Evolutionary conservation across 2,329 filamentous ascomycete genomes (phyloP), one percentile per base, ranked within the genome.

Genomic region (Emmonsiellopsis sp.): DNA sequence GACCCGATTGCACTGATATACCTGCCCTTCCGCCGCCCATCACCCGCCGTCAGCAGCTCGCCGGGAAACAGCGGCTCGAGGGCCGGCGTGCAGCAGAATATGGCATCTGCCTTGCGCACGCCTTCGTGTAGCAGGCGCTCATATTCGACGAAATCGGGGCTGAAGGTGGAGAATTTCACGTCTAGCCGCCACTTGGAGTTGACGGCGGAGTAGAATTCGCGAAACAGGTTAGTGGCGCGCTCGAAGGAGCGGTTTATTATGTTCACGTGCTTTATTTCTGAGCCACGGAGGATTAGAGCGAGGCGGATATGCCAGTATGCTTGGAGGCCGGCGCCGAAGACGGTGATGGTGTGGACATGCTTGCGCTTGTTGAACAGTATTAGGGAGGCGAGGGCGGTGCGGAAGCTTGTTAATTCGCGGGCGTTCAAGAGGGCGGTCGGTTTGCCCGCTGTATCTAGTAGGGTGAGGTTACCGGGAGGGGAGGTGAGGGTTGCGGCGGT

Each of bases 291-390:
- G 49, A 93, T 77, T 58, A 97, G 77, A 0, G 91, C 85, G 4
- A 97, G 79, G 0, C 90, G 85, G 43, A 95, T 82, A 67, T 96
- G 92, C 91, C 91, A 97, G 73, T 92, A 95, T 10, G 92, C 92
- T 73, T 96, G 91, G 61, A 86, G 83, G 45, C 92, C 92, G 36
- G 86, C 85, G 27, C 92, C 92, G 67, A 96, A 97, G 51, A 95
- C 85, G 11, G 86, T 84, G 9, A 96, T 65, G 11, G 84, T 88
- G 64, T 85, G 84, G 42, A 95, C 85, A 32, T 79, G 79, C 53
- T 79, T 75, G 53, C 92, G 87, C 62, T 69, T 78, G 63, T 81
- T 81, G 14, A 85, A 75, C 59, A 86, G 74, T 53, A 84, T 80
- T 10, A 79, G 78, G 5, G 74, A 63, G 0, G 80, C 80, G 10